Evolutionary conservation across 2,329 filamentous ascomycete species (phyloP).

Genomic region (Berkeleyomyces basicola): DNA sequence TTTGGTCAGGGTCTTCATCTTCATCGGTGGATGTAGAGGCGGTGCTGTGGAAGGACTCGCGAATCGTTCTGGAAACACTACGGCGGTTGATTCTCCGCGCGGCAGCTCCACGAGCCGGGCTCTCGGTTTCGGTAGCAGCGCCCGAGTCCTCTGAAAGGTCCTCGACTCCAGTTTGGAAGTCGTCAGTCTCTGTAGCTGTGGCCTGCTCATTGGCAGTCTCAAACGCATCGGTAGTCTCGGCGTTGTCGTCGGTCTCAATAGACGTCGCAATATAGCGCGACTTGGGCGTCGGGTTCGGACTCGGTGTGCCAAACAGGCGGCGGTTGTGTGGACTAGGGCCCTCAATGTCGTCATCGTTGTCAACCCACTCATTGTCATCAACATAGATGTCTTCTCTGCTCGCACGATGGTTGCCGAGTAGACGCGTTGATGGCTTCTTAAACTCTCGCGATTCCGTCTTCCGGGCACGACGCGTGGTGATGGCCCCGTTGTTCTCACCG

Average conservation of each 20-base stretch:
- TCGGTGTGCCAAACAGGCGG: constrained; percentile 11
- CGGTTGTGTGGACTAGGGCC: constrained; percentile 3
- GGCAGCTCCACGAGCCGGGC: constrained; percentile 27
- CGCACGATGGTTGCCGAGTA: constrained; percentile 60
- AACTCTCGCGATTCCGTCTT: constrained; percentile 49
- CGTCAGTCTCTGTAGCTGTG: constrained; percentile 65
- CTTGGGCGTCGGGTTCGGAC: constrained; percentile 4
- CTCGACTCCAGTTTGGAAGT: constrained; percentile 87
- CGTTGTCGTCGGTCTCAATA: constrained; percentile 27
- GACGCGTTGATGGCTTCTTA: constrained; percentile 57
- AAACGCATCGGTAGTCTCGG: constrained; percentile 53
- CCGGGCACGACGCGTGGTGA: constrained; percentile 37
- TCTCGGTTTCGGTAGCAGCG: constrained; percentile 75
- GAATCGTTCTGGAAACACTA: constrained; percentile 33
- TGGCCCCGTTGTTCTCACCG: constrained; percentile 29
- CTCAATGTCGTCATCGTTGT: constrained; percentile 38
- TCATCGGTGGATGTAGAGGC: constrained; percentile 76
- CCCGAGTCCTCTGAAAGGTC: constrained; percentile 49
- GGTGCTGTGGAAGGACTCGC: constrained; percentile 66
- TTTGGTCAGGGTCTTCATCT: constrained; percentile 33
- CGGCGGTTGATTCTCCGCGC: constrained; percentile 27
- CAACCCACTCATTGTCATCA: constrained; percentile 82
- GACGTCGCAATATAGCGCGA: neutral
- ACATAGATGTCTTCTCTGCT: constrained; percentile 62
- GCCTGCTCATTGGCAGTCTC: constrained; percentile 56